phyloP scores from a whole-genome alignment of 2,329 filamentous ascomycete species.

The Fusarium drepaniforme region DNA sequence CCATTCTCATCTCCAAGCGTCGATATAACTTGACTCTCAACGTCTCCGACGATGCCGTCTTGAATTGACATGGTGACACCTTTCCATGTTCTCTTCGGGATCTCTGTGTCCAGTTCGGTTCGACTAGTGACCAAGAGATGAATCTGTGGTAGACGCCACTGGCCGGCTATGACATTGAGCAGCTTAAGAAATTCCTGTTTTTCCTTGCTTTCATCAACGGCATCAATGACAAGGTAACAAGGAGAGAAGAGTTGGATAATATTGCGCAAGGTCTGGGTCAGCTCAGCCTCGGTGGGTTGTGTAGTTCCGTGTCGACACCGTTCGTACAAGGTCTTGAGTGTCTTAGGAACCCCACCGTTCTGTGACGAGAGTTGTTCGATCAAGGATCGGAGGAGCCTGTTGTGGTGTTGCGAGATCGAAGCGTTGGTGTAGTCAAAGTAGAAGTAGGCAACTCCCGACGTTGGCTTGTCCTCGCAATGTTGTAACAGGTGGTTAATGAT shows the following conservation, averaged over 20 bases:
- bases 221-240: not conserved
- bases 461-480: not conserved
- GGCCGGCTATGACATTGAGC: not conserved
- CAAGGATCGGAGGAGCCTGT: not conserved
- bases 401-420: not conserved
- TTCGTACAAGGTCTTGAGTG: not conserved
- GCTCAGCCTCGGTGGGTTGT: not conserved
- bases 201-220: not conserved
- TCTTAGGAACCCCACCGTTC: not conserved
- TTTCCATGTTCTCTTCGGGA: not conserved
- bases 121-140: not conserved
- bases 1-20: not conserved
- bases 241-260: not conserved
- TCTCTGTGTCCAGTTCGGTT: not conserved
- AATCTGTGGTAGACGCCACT: not conserved
- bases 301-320: not conserved
- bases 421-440: not conserved
- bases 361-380: not conserved
- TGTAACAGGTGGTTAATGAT: not conserved
- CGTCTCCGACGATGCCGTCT: not conserved
- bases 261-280: not conserved
- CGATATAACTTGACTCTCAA: not conserved
- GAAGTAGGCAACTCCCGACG: not conserved
- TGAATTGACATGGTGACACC: not conserved
- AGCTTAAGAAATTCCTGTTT: not conserved